Evolutionary conservation across 768 basidiomycete species (phyloP), one percentile per base, ranked within the genome.

Genomic region (Kwoniella heveanensis): DNA sequence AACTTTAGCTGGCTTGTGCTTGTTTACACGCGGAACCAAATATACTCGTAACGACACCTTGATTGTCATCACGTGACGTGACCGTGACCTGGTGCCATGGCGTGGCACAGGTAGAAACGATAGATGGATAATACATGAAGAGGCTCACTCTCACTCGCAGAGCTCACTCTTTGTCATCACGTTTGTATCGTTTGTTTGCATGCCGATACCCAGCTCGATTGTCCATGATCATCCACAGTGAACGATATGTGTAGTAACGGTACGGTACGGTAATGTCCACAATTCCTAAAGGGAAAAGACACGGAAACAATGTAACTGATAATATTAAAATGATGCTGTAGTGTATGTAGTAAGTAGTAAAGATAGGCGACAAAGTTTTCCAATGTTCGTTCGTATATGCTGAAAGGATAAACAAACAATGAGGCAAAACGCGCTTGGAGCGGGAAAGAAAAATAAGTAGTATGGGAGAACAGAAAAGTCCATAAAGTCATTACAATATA

Each of bases 21-120:
- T 49, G 48, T 49, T 49, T 49, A 49, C 48, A 10, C 48, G 25
- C 48, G 48, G 48, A 49, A 49, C 48, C 48, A 49, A 49, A 49
- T 49, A 49, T 24, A n/a, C n/a, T n/a, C n/a, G n/a, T n/a, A n/a
- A n/a, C n/a, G n/a, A n/a, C n/a, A n/a, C 48, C 32, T 32, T 32
- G 5, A 32, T 13, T 32, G 32, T 32, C 5, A 6, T 5, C 13
- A 32, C 5, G 13, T 32, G 7, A 32, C 32, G 32, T 32, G 32
- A 32, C 13, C 5, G 7, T 32, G 32, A 32, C 13, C 5, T 13
- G 13, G 32, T 6, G 7, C 13, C 32, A 32, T n/a, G 32, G 7
- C 13, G 32, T 32, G 32, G 32, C 32, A 32, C 32, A 32, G n/a
- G n/a, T n/a, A n/a, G n/a, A n/a, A n/a, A n/a, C n/a, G n/a, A n/a